These are phyloP conservation scores for Exophiala oligosperma DNA, from an alignment of 2,329 filamentous ascomycete genomes.

Conservation along the genomic window DNA sequence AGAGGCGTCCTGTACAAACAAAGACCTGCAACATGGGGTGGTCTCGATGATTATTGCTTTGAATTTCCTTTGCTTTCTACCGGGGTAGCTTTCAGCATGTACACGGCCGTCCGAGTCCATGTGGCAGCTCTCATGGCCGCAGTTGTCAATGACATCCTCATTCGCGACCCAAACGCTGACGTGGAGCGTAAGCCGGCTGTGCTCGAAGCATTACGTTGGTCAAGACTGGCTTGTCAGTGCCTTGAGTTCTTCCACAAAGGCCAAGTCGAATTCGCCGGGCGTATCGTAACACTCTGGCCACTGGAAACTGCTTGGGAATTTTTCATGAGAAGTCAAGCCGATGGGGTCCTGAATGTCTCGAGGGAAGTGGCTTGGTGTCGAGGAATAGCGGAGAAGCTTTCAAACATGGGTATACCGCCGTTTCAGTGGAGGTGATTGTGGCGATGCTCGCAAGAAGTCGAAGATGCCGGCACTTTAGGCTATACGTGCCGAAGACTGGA, in stretches of 20 bases:
- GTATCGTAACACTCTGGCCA: too few relatives aligned
- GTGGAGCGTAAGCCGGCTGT: constrained; percentile 11
- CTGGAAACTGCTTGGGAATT: constrained; percentile 16
- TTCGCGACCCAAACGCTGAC: constrained; percentile 3
- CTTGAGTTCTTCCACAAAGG: not conserved
- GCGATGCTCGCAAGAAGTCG: not conserved
- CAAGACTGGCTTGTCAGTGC: constrained; percentile 19
- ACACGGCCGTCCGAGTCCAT: constrained; percentile 21
- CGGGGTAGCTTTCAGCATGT: constrained; percentile 18
- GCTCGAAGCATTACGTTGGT: constrained; percentile 20
- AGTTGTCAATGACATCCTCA: constrained; percentile 11
- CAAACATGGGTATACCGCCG: constrained; percentile 14
- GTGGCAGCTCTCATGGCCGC: constrained; percentile 14
- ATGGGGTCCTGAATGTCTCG: constrained; percentile 12
- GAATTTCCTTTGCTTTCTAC: constrained; percentile 12
- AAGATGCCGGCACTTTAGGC: too few relatives aligned
- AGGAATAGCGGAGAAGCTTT: constrained; percentile 13
- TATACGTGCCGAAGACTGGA: too few relatives aligned
- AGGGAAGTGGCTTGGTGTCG: constrained; percentile 20
- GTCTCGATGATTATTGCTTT: constrained; percentile 11
- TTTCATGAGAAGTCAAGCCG: constrained; percentile 6
- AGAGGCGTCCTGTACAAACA: constrained; percentile 9
- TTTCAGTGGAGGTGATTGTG: constrained; percentile 17
- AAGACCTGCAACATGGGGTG: constrained; percentile 13
- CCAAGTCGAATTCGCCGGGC: constrained; percentile 1